Evolutionary conservation across 768 basidiomycete species (phyloP).

Genomic region (Mrakia blollopis): DNA sequence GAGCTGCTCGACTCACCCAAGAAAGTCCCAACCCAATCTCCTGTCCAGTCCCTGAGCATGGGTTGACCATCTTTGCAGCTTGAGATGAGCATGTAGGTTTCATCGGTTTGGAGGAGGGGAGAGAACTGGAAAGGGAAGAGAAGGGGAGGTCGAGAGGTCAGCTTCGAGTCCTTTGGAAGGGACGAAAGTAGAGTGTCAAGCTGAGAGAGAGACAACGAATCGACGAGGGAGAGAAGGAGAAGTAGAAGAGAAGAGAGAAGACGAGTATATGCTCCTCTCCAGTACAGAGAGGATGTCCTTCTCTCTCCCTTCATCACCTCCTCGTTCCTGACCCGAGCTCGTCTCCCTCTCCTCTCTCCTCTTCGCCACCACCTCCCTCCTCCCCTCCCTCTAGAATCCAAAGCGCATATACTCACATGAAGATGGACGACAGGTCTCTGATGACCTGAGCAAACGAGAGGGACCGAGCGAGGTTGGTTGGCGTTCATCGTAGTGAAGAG

Average conservation of each 20-base stretch:
- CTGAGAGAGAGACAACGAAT: neutral
- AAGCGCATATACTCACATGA: slow-evolving; percentile 47
- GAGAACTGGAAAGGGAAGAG: slow-evolving; percentile 21
- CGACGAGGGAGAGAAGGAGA: neutral
- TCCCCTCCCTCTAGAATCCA: neutral
- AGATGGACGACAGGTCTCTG: slow-evolving; percentile 73
- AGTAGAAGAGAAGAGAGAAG: no score
- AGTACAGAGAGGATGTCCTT: no score
- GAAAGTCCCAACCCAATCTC: slow-evolving; percentile 84
- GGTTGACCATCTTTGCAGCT: slow-evolving; percentile 97
- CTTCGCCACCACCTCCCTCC: neutral
- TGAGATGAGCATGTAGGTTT: slow-evolving; percentile 82
- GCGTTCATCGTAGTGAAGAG: neutral
- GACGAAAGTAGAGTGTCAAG: slow-evolving; percentile 51
- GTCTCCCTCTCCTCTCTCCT: neutral
- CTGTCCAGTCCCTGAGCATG: slow-evolving; percentile 44
- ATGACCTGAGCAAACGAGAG: slow-evolving; percentile 47
- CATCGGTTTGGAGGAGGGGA: slow-evolving; percentile 66
- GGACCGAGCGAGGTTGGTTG: slow-evolving; percentile 32
- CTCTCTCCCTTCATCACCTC: no score
- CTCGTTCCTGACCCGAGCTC: neutral
- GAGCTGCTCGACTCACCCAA: slow-evolving; percentile 40
- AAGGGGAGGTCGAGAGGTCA: neutral
- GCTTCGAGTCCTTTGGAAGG: slow-evolving; percentile 53
- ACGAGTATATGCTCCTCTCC: no score